phyloP scores from a whole-genome alignment of 2,329 filamentous ascomycete species.

The Drechslerella stenobrocha region DNA sequence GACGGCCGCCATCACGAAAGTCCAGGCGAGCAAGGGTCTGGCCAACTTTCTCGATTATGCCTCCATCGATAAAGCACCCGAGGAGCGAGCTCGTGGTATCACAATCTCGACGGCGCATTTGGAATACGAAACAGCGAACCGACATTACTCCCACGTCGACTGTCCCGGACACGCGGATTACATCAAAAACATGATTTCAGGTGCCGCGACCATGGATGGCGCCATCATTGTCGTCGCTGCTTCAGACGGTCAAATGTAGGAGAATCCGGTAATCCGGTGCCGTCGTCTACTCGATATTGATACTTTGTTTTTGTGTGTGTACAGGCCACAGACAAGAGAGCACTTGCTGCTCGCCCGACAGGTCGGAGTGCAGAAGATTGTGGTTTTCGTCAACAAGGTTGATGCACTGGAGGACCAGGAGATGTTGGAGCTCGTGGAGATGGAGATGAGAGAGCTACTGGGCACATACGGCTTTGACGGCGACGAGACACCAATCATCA shows the following conservation, averaged over 20 bases:
- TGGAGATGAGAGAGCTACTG: constrained; percentile 99
- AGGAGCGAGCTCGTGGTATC: constrained; percentile 99
- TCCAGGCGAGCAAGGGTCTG: constrained; percentile 90
- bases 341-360: constrained; percentile 96
- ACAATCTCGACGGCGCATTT: constrained; percentile 98
- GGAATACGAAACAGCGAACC: constrained; percentile 90
- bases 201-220: constrained; percentile 98
- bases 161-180: constrained; percentile 99
- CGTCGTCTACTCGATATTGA: neutral
- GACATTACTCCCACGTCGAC: constrained; percentile 99
- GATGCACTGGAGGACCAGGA: constrained; percentile 96
- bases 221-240: constrained; percentile 98
- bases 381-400: constrained; percentile 99
- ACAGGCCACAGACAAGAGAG: constrained; percentile 89
- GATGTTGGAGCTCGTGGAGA: constrained; percentile 99
- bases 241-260: constrained; percentile 93
- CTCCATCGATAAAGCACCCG: constrained; percentile 96
- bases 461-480: constrained; percentile 93
- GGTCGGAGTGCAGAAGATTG: constrained; percentile 96
- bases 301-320: neutral
- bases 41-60: constrained; percentile 97
- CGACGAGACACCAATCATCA: constrained; percentile 94
- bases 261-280: neutral
- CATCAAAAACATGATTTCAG: constrained; percentile 99
- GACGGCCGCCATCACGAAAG: constrained; percentile 97